Base-by-base conservation (phyloP, 2,329 filamentous ascomycete genomes). In the Fusarium chlamydosporum region DNA sequence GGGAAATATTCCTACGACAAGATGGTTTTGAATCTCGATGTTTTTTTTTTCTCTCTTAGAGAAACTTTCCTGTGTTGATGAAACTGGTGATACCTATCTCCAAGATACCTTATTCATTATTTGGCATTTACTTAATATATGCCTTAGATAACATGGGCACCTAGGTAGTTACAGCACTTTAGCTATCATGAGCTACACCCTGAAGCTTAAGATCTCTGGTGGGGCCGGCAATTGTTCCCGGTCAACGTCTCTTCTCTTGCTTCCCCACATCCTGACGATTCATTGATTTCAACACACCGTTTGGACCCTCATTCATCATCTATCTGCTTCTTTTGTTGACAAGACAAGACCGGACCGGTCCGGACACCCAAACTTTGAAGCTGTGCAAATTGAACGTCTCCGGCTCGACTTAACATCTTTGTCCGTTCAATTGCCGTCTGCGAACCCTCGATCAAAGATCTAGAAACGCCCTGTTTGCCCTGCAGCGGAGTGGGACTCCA, bases 171-270 rank as follows among this genome's bases (percentile, higher is more conserved):
- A 20, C 34, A 26, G 23, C 38, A 50, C n/a, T 26, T 23, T 18
- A 46, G 13, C n/a, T 13, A 26, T 46, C 35, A 34, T 45, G 43
- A 50, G 12, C 13, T 41, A 45, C 37, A 55, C 54, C 54, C 34
- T 27, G 8, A 50, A 37, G n/a, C 34, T 50, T 20, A 9, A 50
- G 33, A 50, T 38, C 33, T 38, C 43, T 51, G 29, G 62, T 48
- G 72, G 72, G 71, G 48, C 72, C 72, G 72, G 72, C 60, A 68
- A 61, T 56, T 27, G n/a, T 56, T 73, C 66, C 72, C 72, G 72
- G 72, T 72, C 68, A 54, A 46, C 51, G 37, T 50, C 29, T 34
- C 61, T 70, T 70, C 20, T 48, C 60, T 55, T 43, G 34, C 33
- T 33, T n/a, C 56, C 40, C 63, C 66, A 52, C 56, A 56, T 63